Evolutionary conservation across 1,139 yeast species (phyloP).

Genomic region (Yamadazyma diospyri): DNA sequence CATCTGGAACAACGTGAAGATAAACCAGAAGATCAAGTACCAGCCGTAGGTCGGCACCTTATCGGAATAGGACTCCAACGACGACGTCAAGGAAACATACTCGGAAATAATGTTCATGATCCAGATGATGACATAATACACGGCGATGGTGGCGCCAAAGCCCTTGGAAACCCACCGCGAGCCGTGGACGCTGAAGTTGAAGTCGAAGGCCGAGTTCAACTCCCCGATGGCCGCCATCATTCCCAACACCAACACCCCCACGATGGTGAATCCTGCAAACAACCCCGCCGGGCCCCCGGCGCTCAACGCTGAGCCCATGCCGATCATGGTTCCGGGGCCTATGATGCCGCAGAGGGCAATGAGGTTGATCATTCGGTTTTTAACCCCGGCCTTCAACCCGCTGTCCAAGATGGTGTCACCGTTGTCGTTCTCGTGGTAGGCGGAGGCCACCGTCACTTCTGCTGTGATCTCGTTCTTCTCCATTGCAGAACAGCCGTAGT

Average conservation of each 20-base stretch:
- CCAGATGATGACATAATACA: constrained; percentile 42
- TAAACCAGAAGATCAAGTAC: constrained; percentile 31
- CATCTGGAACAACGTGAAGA: constrained; percentile 32
- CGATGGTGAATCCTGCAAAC: constrained; percentile 45
- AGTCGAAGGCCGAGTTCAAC: constrained; percentile 35
- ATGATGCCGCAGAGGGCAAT: constrained; percentile 83
- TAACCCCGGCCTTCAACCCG: constrained; percentile 26
- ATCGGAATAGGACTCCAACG: constrained; percentile 25
- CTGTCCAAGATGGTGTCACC: constrained; percentile 7
- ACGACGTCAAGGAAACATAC: constrained; percentile 26
- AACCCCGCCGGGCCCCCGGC: constrained; percentile 68
- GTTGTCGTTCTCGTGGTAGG: constrained; percentile 6
- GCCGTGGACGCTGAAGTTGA: constrained; percentile 33
- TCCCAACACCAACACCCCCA: constrained; percentile 20
- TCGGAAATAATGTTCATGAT: constrained; percentile 19
- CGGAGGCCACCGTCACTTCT: neutral
- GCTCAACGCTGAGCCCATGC: constrained; percentile 33
- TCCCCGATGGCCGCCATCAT: constrained; percentile 22
- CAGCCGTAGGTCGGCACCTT: constrained; percentile 34
- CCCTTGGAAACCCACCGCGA: constrained; percentile 38
- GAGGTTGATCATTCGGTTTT: constrained; percentile 46
- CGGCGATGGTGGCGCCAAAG: constrained; percentile 41
- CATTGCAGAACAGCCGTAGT: too few relatives aligned
- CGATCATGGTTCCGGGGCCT: constrained; percentile 49
- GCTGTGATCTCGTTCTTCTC: constrained; percentile 1